Evolutionary conservation across 768 basidiomycete genomes (phyloP).

Genomic region (Tylopilus cervinicoccineus): DNA sequence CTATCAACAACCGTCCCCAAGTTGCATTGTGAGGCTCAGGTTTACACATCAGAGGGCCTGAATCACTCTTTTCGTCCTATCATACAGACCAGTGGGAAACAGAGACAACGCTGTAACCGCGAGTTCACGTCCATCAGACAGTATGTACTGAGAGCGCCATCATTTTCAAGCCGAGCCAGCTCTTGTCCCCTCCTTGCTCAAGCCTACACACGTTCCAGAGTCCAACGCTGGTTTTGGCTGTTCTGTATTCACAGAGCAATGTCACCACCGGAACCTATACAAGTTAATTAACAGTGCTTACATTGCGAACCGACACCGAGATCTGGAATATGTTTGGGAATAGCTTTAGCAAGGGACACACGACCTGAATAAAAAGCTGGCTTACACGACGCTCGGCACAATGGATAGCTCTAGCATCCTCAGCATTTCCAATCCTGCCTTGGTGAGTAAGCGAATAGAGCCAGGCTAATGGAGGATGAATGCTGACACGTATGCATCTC

Average conservation of each 20-base stretch:
- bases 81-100: too few relatives aligned
- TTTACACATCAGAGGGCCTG: too few relatives aligned
- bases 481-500: slow-evolving; percentile 1
- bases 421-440: slow-evolving; percentile 6
- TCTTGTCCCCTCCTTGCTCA: too few relatives aligned
- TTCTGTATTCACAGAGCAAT: not conserved
- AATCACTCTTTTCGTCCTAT: too few relatives aligned
- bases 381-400: not conserved
- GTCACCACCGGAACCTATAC: not conserved
- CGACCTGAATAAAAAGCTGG: not conserved
- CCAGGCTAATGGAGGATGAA: not conserved
- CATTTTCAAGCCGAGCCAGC: too few relatives aligned
- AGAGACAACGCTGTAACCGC: too few relatives aligned
- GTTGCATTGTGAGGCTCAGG: too few relatives aligned
- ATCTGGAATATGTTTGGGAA: not conserved
- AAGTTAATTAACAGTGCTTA: not conserved
- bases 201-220: slow-evolving; percentile 2
- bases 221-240: slow-evolving; percentile 4
- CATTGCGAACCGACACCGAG: not conserved
- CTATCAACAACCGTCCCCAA: too few relatives aligned
- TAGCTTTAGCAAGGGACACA: not conserved
- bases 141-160: too few relatives aligned
- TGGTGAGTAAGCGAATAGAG: not conserved
- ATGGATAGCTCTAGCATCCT: slow-evolving; percentile 3
- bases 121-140: too few relatives aligned